A percentile compares a stretch with the other conserved stretches of the same genome.
Conservation (phyloP, 306 rosid species). For the Sicyos edulis region DNA sequence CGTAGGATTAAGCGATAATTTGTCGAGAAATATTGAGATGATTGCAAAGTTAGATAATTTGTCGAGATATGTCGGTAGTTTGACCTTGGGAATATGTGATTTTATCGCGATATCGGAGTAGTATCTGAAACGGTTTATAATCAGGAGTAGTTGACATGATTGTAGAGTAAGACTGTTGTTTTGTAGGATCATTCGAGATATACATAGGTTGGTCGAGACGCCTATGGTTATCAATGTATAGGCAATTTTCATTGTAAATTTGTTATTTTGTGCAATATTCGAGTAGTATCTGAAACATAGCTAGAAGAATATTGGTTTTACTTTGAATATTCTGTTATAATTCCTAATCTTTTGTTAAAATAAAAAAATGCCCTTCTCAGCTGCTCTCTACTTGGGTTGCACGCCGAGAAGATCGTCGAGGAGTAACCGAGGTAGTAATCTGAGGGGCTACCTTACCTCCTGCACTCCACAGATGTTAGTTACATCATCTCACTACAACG, state of each 20-base stretch:
- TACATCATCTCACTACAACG: slow-evolving; percentile 14
- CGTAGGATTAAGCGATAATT: background rate
- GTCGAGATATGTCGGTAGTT: background rate
- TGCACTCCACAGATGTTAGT: slow-evolving; percentile 8
- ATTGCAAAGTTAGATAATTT: background rate
- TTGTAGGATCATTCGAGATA: background rate
- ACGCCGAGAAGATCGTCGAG: slow-evolving; percentile 49
- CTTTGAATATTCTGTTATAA: background rate
- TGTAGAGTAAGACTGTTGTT: background rate
- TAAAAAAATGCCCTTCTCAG: slow-evolving; percentile 26
- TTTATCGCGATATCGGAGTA: background rate
- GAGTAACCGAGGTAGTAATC: slow-evolving; percentile 49
- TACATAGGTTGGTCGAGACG: background rate
- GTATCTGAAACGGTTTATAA: background rate
- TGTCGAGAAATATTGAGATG: background rate
- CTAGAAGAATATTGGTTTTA: background rate
- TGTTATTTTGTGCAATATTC: background rate
- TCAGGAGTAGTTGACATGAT: background rate
- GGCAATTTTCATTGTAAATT: background rate
- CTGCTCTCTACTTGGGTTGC: slow-evolving; percentile 73
- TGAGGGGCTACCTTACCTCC: slow-evolving; percentile 50
- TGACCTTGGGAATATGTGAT: background rate
- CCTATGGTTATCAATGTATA: background rate
- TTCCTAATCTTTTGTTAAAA: background rate
- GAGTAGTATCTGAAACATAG: background rate